Evolutionary conservation across 768 basidiomycete species (phyloP).

Genomic region (Rhodocollybia butyracea): DNA sequence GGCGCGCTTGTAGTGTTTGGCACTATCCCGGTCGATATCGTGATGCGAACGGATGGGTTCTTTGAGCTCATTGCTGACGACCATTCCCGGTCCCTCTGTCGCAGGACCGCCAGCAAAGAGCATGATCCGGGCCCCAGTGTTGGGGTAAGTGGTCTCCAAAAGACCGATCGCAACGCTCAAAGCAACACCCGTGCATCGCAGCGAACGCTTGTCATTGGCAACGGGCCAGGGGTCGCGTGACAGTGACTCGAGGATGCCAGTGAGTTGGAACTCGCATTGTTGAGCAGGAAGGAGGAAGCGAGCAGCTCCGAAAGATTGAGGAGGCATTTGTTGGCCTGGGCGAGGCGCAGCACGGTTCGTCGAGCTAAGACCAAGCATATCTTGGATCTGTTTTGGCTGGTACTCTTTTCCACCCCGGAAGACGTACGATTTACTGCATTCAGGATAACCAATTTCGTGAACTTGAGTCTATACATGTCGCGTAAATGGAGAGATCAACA

Average conservation of each 20-base stretch:
- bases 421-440: slow-evolving; percentile 97
- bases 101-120: slow-evolving; percentile 93
- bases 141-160: slow-evolving; percentile 92
- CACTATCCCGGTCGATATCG: slow-evolving; percentile 95
- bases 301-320: slow-evolving; percentile 78
- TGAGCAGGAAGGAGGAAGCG: slow-evolving; percentile 90
- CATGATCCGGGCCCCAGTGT: slow-evolving; percentile 96
- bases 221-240: slow-evolving; percentile 96
- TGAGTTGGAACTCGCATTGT: slow-evolving; percentile 95
- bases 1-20: slow-evolving; percentile 96
- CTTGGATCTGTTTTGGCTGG: slow-evolving; percentile 92
- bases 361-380: slow-evolving; percentile 90
- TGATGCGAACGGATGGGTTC: slow-evolving; percentile 98
- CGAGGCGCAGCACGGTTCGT: slow-evolving; percentile 82
- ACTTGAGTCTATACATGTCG: slow-evolving; percentile 80
- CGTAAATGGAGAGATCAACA: not conserved
- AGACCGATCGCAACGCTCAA: slow-evolving; percentile 90
- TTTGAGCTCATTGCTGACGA: slow-evolving; percentile 91
- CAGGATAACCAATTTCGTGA: slow-evolving; percentile 94
- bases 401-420: slow-evolving; percentile 99
- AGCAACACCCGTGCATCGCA: slow-evolving; percentile 95
- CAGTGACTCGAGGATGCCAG: slow-evolving; percentile 85
- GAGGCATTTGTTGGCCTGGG: slow-evolving; percentile 79
- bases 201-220: slow-evolving; percentile 86
- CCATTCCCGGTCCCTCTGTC: slow-evolving; percentile 96